Evolutionary conservation across 1,284 basidiomycete species (phyloP), one percentile per base, ranked within the genome.

Genomic region (Rhodotorula sp.): DNA sequence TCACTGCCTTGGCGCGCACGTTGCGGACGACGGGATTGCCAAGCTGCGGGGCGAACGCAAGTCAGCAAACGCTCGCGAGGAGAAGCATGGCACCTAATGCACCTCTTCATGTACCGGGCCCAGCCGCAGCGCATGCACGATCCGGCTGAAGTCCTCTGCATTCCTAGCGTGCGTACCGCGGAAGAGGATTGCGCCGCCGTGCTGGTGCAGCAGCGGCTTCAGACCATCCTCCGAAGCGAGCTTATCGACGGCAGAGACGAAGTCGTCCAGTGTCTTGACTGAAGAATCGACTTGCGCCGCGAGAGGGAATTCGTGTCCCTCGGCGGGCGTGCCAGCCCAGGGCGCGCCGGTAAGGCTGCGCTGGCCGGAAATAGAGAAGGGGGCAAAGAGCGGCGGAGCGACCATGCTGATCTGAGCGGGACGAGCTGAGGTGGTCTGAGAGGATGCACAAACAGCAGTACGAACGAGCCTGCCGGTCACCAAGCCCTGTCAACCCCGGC

Each of bases 21-120:
- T 61, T 67, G 27, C 66, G 60, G 36, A 67, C 41, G 44, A 67
- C 66, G 2, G 66, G 66, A 55, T 67, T 67, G 25, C 66, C 66
- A 44, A 62, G 54, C 59, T 60, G 64, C 15, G 17, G 25, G 6
- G n/a, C n/a, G 53, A 15, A 27, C 9, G 17, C 29, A 29, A 34
- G 34, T 44, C 44, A 44, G 44, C 44, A 4, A 19, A 21, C 4
- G 44, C 19, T 44, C 44, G 15, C 5, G 15, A 4, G 9, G 21
- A 4, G 15, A 17, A 44, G 19, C 44, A 41, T 21, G 4, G 21
- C 13, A 19, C 15, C 10, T 12, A 44, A 15, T 58, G n/a, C 50
- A 66, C 58, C 59, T 67, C 66, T 13, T 57, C 66, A 36, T 67
- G 66, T n/a, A 25, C 37, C 1, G 41, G 61, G 27, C 66, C 66